Evolutionary conservation across 495 filamentous ascomycete species (phyloP).

Genomic region (Gamarada debralockiae): DNA sequence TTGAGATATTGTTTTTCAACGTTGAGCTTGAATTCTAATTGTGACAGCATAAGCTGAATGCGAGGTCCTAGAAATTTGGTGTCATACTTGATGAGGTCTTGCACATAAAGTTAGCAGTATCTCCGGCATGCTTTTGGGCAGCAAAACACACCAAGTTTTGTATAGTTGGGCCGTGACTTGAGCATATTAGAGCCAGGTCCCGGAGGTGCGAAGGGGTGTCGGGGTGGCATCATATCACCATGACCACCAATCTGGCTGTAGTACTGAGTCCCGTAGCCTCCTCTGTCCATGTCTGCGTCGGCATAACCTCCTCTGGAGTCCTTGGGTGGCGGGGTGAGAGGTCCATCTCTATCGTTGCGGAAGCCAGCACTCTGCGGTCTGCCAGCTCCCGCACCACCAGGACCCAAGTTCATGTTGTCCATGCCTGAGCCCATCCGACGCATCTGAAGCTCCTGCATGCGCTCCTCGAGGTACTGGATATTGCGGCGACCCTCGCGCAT

Average conservation of each 20-base stretch:
- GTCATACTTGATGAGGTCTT: conserved; percentile 99
- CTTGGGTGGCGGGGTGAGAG: conserved; percentile 59
- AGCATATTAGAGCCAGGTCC: conserved; percentile 64
- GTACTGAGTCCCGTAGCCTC: conserved; percentile 37
- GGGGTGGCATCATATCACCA: conserved; percentile 75
- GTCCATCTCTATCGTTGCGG: conserved; percentile 40
- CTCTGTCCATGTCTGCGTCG: conserved; percentile 28
- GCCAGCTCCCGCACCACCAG: conserved; percentile 31
- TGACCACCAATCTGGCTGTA: conserved; percentile 43
- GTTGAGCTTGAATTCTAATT: conserved; percentile 96
- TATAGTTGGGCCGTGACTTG: conserved; percentile 81
- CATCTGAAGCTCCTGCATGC: conserved; percentile 82
- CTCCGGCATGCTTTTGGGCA: too few relatives aligned
- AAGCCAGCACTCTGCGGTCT: conserved; percentile 26
- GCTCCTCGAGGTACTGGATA: conserved; percentile 89
- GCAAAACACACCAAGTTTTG: conserved; percentile 83
- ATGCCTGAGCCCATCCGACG: conserved; percentile 63
- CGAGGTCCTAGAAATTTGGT: conserved; percentile 91
- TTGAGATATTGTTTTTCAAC: conserved; percentile 99
- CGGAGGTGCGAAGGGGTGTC: conserved; percentile 73
- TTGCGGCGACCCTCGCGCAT: conserved; percentile 91
- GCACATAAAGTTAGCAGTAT: too few relatives aligned
- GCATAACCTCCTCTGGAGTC: conserved; percentile 39
- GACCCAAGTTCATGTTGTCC: conserved; percentile 54
- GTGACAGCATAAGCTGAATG: conserved; percentile 97